These are phyloP conservation scores for Penicillium janthinellum DNA, from an alignment of 2,329 filamentous ascomycete species.

Conservation along the genomic window DNA sequence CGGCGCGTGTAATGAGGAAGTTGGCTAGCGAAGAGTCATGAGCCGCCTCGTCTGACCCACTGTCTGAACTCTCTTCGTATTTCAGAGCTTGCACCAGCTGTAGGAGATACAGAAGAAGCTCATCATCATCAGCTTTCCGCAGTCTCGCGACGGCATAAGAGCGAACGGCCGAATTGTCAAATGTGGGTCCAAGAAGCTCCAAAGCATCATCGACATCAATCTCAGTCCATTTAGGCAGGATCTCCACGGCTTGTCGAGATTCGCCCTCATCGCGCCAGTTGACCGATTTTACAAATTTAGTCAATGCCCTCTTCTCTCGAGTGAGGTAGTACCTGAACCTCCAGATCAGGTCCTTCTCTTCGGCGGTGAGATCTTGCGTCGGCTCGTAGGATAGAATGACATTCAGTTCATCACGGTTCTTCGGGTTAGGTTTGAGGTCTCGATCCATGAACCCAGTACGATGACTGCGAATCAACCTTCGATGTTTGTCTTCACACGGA, in stretches of 20 bases:
- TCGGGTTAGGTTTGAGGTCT: conserved; percentile 93
- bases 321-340: conserved; percentile 95
- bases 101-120: conserved; percentile 85
- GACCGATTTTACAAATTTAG: conserved; percentile 97
- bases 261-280: conserved; percentile 88
- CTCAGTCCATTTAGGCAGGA: conserved; percentile 90
- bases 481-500: conserved; percentile 92
- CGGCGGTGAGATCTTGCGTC: conserved; percentile 80
- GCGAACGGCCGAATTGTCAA: conserved; percentile 83
- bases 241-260: conserved; percentile 82
- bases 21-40: conserved; percentile 82
- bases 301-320: conserved; percentile 86
- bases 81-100: conserved; percentile 96
- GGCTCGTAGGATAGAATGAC: conserved; percentile 89
- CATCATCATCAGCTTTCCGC: conserved; percentile 88
- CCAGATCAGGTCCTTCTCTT: conserved; percentile 97
- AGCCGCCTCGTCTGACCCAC: conserved; percentile 62
- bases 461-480: conserved; percentile 85
- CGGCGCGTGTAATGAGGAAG: conserved; percentile 86
- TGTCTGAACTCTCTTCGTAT: conserved; percentile 75
- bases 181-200: conserved; percentile 87
- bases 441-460: conserved; percentile 93
- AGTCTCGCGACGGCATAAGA: conserved; percentile 92
- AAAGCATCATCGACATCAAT: conserved; percentile 97
- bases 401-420: conserved; percentile 91